Evolutionary conservation across 495 filamentous ascomycete genomes (phyloP), one percentile per base, ranked within the genome.

Genomic region (Oidiodendron maius): DNA sequence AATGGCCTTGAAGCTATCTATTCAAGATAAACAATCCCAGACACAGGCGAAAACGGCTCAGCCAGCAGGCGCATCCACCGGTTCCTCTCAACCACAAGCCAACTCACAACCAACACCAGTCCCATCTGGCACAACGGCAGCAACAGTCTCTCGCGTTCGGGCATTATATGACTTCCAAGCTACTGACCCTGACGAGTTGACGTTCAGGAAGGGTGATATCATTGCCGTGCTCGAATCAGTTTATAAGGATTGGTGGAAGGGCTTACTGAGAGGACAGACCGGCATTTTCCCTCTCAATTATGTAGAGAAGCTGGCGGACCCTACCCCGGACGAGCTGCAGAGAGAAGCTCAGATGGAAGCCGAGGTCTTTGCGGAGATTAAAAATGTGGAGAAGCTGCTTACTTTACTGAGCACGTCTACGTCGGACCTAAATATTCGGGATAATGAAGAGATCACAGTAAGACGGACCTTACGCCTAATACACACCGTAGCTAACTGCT

Each of bases 201-300:
- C 93, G 57, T 98, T 98, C 60, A 83, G 89, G 48, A 98, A 96
- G 70, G 90, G 90, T 5, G 93, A 98, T 69, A 84, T 96, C 37
- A 98, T 98, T 65, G 91, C 94, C 9, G 93, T 98, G 12, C 73
- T 98, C 18, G 94, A 97, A 64, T 95, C 88, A 4, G 93, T 97
- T 3, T 98, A 93, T 64, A 98, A 97, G 66, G 93, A 98, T 69
- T 98, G 93, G 93, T 98, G 93, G 93, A 94, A 95, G 60, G 93
- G 93, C 3, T 94, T 89, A 37, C 66, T 97, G 52, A 80, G 87
- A 63, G 93, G 93, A 4, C 89, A 96, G 62, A 96, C 89, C 13
- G 93, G 93, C 51, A 98, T 98, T 55, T 98, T 98, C 66, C 93
- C 93, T 21, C 76, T 98, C 44, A 98, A 98, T 66, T 98, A 98